Evolutionary conservation across 2,329 filamentous ascomycete genomes (phyloP), one percentile per base, ranked within the genome.

Genomic region (Emmonsiellopsis sp.): DNA sequence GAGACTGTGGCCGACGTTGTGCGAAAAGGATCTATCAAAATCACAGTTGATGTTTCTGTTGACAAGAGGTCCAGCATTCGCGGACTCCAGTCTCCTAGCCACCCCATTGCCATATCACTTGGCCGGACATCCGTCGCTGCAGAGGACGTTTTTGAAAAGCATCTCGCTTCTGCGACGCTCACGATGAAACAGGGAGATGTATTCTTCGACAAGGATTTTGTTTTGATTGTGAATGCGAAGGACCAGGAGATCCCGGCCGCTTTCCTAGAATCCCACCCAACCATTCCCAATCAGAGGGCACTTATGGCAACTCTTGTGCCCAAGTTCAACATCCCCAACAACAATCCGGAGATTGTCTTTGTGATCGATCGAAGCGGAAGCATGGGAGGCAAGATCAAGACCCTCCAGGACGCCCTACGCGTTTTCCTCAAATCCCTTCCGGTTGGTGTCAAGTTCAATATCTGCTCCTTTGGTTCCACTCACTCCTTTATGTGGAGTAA

Each of bases 251-350:
- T 73, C n/a, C 86, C 85, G 0, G 73, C 77, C 36, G 86, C 85
- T 0, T 64, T 88, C 2, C 68, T 89, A 1, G 86, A 89, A 64
- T 77, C 71, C 0, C 85, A 89, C 58, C 78, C 84, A 0, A 77
- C 71, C 0, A 73, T 86, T 2, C 71, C 77, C 0, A 74, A 80
- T 52, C 82, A 86, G 48, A 76, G 81, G 3, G 84, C 85, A 0
- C 63, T 89, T 54, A 87, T 90, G 84, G 72, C 79, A 0, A 87
- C 85, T 0, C 71, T 89, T 0, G 83, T 88, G 0, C 86, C 86
- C 2, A 83, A 81, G 56, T 87, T 88, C 67, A 73, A 74, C n/a
- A 69, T 87, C 0, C 79, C 81, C 0, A 63, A 75, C 0, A 72
- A 76, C 7, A 69, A 66, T 14, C 77, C 77, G 0, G 86, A 90